Conservation (phyloP, 192 early-diverging fungal species). For the Backusella liffmaniae region DNA sequence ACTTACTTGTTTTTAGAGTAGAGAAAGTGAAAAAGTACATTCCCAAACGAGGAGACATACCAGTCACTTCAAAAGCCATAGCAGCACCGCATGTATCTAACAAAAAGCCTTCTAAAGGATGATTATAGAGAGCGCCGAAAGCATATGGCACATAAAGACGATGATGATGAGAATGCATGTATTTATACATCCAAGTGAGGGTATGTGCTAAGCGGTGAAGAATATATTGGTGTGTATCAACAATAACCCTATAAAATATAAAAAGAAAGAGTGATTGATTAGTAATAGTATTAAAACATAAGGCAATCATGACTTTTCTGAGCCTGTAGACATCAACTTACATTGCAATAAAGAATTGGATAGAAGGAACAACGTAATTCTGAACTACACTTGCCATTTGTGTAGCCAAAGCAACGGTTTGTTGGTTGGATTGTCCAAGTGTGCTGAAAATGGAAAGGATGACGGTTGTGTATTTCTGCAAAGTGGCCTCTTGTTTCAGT, state of each 20-base stretch:
- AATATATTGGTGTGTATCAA: slow-evolving; percentile 66
- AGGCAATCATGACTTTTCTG: not conserved
- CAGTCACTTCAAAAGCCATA: slow-evolving; percentile 61
- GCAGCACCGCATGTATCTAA: slow-evolving; percentile 71
- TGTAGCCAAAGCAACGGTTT: not conserved
- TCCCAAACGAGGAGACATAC: slow-evolving; percentile 67
- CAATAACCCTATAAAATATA: slow-evolving; percentile 32
- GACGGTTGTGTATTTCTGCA: not conserved
- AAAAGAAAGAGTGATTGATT: not conserved
- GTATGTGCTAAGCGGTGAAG: slow-evolving; percentile 71
- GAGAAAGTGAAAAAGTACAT: slow-evolving; percentile 69
- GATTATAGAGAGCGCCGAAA: slow-evolving; percentile 85
- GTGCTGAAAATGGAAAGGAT: not conserved
- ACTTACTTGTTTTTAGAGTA: slow-evolving; percentile 65
- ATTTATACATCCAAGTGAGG: slow-evolving; percentile 65
- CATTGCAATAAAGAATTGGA: slow-evolving; percentile 16
- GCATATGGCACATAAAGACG: slow-evolving; percentile 75
- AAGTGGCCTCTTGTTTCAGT: not conserved
- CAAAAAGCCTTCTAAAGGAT: slow-evolving; percentile 74
- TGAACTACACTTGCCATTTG: not conserved
- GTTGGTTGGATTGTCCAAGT: not conserved
- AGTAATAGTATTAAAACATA: not conserved
- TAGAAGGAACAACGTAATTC: not conserved
- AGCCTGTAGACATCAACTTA: not conserved
- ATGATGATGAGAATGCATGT: slow-evolving; percentile 77